Conservation (phyloP, 257 asterid species). For the Rubia yunnanensis region DNA sequence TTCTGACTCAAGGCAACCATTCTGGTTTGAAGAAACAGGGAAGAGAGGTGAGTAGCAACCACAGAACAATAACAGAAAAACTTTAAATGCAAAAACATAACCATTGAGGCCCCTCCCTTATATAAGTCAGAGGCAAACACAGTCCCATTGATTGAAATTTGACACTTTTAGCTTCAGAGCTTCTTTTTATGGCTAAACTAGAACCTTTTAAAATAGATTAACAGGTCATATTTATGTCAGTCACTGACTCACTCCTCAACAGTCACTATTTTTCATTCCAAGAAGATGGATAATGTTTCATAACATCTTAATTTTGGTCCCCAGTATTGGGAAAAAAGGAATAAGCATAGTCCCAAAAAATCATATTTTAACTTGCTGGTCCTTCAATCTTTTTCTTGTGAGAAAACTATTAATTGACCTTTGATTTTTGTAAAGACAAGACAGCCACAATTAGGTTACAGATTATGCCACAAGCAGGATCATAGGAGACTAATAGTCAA, state of each 20-base stretch:
- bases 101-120: neutral
- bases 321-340: neutral
- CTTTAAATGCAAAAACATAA: neutral
- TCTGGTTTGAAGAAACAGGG: conserved; percentile 27
- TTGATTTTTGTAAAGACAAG: neutral
- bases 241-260: neutral
- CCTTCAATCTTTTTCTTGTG: too few relatives aligned
- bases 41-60: neutral
- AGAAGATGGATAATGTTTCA: neutral
- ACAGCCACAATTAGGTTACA: neutral
- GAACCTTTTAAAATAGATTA: neutral
- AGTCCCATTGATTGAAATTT: neutral
- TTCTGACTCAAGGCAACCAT: conserved; percentile 46
- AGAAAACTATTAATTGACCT: neutral
- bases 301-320: neutral
- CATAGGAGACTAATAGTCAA: neutral
- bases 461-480: neutral
- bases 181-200: neutral
- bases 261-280: neutral
- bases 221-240: neutral
- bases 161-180: neutral
- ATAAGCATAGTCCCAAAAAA: neutral
- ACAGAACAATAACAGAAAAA: conserved; percentile 1
- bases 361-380: neutral
- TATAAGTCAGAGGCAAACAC: neutral